Evolutionary conservation across 225 moss, liverwort and hornwort species (phyloP), one percentile per base, ranked within the genome.

Genomic region (Climacium dendroides): DNA sequence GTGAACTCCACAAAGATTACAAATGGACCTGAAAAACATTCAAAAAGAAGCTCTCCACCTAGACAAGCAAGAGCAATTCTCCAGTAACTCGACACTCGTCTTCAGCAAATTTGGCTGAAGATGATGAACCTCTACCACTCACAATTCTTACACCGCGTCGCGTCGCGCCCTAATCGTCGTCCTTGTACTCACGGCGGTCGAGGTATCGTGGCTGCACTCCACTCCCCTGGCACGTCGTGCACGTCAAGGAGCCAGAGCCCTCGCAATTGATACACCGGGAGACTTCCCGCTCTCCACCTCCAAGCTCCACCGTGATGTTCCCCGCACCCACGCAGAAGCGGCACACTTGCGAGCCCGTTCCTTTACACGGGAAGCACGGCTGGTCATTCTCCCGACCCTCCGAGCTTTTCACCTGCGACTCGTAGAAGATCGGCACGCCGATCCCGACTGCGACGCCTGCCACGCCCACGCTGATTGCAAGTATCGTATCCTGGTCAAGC

Each of bases 311-410:
- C 34, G 97, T 96, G 58, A 99, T 97, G 83, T 90, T 94, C 19
- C 98, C 98, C 8, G 95, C 97, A 10, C 98, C 98, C 11, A 93
- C 86, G 60, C 98, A 99, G 85, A 99, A 99, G 53, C 98, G 95
- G 89, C 98, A 99, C 22, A 90, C 90, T 86, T 99, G 98, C 22
- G 96, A 90, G 85, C 98, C 98, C 11, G 94, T 94, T 5, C 98
- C 98, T 60, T 88, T 95, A 92, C 98, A 99, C 15, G 98, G 97
- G n/a, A 99, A 99, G 81, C 98, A 99, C 7, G 97, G 98, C 94
- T 99, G 98, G 90, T 97, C 95, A 89, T 99, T 99, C 79, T 96
- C 97, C 84, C 98, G 85, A 62, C 0, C 9, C 91, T 94, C 97
- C 86, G 98, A 92, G 84, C 94, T 88, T 88, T 97, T 99, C 90